phyloP scores from a whole-genome alignment of 345 rosid species.

The Syzygium grande region DNA sequence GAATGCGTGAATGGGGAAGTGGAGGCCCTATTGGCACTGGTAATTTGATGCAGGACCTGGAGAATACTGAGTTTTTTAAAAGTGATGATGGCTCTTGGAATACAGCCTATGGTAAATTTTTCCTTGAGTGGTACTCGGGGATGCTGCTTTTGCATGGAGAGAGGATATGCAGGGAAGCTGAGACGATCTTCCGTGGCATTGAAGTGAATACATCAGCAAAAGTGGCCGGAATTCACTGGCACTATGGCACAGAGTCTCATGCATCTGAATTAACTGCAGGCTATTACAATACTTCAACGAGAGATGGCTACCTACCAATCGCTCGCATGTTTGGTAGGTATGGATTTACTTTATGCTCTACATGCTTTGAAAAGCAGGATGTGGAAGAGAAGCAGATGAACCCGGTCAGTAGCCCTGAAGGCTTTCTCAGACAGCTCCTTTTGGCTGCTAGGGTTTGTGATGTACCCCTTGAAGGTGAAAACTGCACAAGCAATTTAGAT shows the following conservation, averaged over 20 bases:
- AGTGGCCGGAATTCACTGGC: conserved; percentile 44
- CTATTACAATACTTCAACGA: conserved; percentile 33
- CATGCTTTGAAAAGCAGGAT: conserved; percentile 40
- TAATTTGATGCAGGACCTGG: conserved; percentile 26
- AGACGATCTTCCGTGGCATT: conserved; percentile 26
- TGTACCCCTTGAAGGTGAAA: conserved; percentile 37
- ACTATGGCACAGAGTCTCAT: conserved; percentile 29
- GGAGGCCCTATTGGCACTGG: conserved; percentile 32
- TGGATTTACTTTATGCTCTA: conserved; percentile 28
- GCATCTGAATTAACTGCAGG: conserved; percentile 45
- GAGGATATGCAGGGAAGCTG: conserved; percentile 36
- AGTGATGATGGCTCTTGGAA: conserved; percentile 36
- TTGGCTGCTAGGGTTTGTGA: conserved; percentile 27
- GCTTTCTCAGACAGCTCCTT: conserved; percentile 27
- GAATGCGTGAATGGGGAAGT: conserved; percentile 37
- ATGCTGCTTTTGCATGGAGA: conserved; percentile 44
- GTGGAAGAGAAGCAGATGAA: conserved; percentile 22
- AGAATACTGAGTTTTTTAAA: conserved; percentile 31
- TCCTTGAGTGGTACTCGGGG: conserved; percentile 45
- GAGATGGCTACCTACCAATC: conserved; percentile 42
- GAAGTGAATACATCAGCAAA: conserved; percentile 26
- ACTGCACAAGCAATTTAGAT: conserved; percentile 15
- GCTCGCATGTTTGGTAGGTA: conserved; percentile 32
- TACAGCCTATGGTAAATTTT: conserved; percentile 27
- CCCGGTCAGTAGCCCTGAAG: conserved; percentile 35